A percentile compares a stretch with the other conserved stretches of the same genome.
These are phyloP conservation scores for Gnomoniopsis sp. DNA, from an alignment of 2,329 filamentous ascomycete genomes.

Conservation along the genomic window DNA sequence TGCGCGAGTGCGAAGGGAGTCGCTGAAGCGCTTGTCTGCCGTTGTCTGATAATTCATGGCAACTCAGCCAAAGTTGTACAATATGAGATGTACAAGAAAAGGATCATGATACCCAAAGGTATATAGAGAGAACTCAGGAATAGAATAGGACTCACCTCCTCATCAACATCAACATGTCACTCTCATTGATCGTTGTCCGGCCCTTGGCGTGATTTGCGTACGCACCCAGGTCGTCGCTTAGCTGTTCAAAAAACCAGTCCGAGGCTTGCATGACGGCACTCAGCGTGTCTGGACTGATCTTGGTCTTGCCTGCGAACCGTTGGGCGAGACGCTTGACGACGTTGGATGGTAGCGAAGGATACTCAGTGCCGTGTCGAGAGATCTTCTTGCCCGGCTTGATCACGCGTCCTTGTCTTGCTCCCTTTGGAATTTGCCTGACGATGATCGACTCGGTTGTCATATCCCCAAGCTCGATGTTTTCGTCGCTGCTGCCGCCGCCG, in stretches of 20 bases:
- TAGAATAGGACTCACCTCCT: slow-evolving; percentile 60
- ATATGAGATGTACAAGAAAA: slow-evolving; percentile 11
- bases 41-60: slow-evolving; percentile 57
- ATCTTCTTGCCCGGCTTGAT: slow-evolving; percentile 49
- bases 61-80: slow-evolving; percentile 2
- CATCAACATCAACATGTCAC: slow-evolving; percentile 79
- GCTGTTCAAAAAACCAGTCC: slow-evolving; percentile 90
- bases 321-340: slow-evolving; percentile 73
- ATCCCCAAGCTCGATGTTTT: slow-evolving; percentile 19
- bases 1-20: slow-evolving; percentile 85
- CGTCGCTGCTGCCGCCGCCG: slow-evolving; percentile 11
- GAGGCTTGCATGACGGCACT: slow-evolving; percentile 74
- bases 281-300: slow-evolving; percentile 70
- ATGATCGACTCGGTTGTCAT: not conserved
- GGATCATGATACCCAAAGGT: slow-evolving; percentile 14
- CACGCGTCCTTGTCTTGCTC: slow-evolving; percentile 4
- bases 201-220: slow-evolving; percentile 75
- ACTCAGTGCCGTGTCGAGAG: slow-evolving; percentile 71
- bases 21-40: slow-evolving; percentile 66
- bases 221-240: slow-evolving; percentile 72
- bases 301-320: slow-evolving; percentile 66
- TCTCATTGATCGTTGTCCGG: slow-evolving; percentile 81
- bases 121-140: slow-evolving; percentile 13
- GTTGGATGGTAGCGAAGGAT: slow-evolving; percentile 68
- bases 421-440: not conserved